Base-by-base conservation (phyloP, 2,329 filamentous ascomycete species). In the Elsinoe batatas region DNA sequence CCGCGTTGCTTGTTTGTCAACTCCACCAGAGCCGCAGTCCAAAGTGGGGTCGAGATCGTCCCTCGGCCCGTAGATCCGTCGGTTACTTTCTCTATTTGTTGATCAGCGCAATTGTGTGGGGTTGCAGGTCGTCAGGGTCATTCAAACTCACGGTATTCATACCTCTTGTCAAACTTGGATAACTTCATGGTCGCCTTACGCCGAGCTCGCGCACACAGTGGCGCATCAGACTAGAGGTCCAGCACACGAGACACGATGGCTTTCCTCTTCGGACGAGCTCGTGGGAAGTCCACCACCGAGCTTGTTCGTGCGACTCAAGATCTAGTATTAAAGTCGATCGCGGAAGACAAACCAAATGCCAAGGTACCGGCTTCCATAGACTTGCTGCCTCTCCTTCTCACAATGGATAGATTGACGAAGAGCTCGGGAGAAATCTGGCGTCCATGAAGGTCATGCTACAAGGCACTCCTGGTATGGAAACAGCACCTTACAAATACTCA, bases 381-480 rank as follows among this genome's bases (percentile, higher is more conserved):
- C 26, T 8, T 5, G 7, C 26, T 30, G 7, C 22, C 32, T 22
- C 32, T 13, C 18, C 10, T 38, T 58, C 56, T 38, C 58, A 59
- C 38, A 36, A 36, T n/a, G 54, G 36, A 51, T 8, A 95, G 90
- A 80, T 84, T 59, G 81, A 83, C 64, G 91, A 97, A 67, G 91
- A 96, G 67, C 78, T 95, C 60, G 85, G 88, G 49, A 88, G 89
- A 67, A 84, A 91, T 63, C 79, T 98, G 60, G 79, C 80, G 53
- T 88, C 95, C 70, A 95, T 97, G 85, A 97, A 97, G 71, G 75
- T 90, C 60, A 83, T 93, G 58, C 81, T 98, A 12, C 91, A 97
- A 76, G 93, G 91, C 62, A 95, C 90, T 58, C 88, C 88, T 72
- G 90, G 90, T 94, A 78, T 58, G 72, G 66, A 20, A 11, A 17